Evolutionary conservation across 2,329 filamentous ascomycete species (phyloP), one percentile per base, ranked within the genome.

Genomic region (Diplodia sapinea): DNA sequence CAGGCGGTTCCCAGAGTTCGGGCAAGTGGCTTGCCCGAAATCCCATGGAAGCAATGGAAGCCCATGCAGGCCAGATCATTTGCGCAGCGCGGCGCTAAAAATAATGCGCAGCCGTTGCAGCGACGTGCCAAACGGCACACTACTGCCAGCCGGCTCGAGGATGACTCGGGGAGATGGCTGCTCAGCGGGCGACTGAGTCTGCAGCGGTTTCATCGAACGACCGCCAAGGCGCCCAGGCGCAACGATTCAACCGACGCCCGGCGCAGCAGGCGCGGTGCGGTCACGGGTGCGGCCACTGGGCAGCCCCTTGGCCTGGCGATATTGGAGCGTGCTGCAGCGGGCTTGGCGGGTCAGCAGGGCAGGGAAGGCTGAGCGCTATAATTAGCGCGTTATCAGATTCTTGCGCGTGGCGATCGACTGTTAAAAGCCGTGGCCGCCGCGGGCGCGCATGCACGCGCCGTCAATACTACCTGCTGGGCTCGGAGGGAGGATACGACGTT

Each of bases 401-500:
- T 62, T 62, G 57, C 57, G 57, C 57, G 57, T 62, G 57, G 57
- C 57, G 57, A 62, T 62, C 57, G n/a, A 59, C 38, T 62, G 57
- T 62, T 62, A 62, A 62, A 50, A 50, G 57, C 57, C 57, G 57
- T 62, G 40, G 40, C 57, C 40, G 57, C 57, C 57, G 57, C 40
- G 57, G 57, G 57, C 57, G 57, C 57, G 57, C 57, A 62, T 62
- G 57, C 57, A 62, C 57, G 57, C 57, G 57, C 57, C 57, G 57
- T 62, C 57, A 62, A 62, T 62, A 62, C 57, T 62, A 62, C 57
- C 57, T 62, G 57, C 57, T 62, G 47, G 57, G 57, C 57, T 62
- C 57, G 40, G 57, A 62, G 55, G 55, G 55, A 40, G 57, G 57
- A 62, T 62, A 62, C 57, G 57, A 62, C 57, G 57, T 62, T 62